Conservation (phyloP, 2,329 filamentous ascomycete genomes). For the Colletotrichum liaoningense region DNA sequence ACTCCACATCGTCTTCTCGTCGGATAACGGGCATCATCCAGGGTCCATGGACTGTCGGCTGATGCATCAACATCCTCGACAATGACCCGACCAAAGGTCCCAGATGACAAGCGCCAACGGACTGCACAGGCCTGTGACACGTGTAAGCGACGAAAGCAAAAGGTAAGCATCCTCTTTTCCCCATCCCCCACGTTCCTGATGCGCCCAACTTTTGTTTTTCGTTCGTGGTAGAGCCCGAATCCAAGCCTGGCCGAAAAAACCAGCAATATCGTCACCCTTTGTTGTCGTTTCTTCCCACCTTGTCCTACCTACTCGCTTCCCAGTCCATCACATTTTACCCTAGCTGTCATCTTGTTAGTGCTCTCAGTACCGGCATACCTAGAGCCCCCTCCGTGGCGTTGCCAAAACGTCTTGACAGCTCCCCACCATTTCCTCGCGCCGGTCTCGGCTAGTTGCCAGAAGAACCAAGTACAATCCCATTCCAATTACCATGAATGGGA, state of each 20-base stretch:
- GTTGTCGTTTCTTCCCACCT: background rate
- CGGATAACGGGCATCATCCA: slow-evolving; percentile 35
- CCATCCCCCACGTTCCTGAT: background rate
- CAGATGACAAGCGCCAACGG: slow-evolving; percentile 70
- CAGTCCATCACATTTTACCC: background rate
- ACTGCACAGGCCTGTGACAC: slow-evolving; percentile 73
- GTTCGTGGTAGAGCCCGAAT: background rate
- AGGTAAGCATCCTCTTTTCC: slow-evolving; percentile 58
- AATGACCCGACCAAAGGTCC: slow-evolving; percentile 67
- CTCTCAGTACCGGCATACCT: background rate
- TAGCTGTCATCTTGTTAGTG: background rate
- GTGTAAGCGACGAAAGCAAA: slow-evolving; percentile 76
- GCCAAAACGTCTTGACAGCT: background rate
- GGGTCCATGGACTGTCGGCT: slow-evolving; percentile 28
- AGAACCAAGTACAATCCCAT: slow-evolving; percentile 1
- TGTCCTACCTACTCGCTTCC: background rate
- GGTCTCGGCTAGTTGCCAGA: slow-evolving; percentile 19
- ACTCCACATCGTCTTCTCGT: slow-evolving; percentile 26
- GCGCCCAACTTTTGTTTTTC: background rate
- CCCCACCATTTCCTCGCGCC: slow-evolving; percentile 1
- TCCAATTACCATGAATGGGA: background rate
- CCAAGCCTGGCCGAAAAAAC: background rate
- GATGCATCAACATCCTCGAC: slow-evolving; percentile 39
- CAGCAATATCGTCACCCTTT: background rate
- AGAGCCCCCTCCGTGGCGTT: background rate